Evolutionary conservation across 805 yeast species (phyloP), one percentile per base, ranked within the genome.

Genomic region (Zygoascus tannicola): DNA sequence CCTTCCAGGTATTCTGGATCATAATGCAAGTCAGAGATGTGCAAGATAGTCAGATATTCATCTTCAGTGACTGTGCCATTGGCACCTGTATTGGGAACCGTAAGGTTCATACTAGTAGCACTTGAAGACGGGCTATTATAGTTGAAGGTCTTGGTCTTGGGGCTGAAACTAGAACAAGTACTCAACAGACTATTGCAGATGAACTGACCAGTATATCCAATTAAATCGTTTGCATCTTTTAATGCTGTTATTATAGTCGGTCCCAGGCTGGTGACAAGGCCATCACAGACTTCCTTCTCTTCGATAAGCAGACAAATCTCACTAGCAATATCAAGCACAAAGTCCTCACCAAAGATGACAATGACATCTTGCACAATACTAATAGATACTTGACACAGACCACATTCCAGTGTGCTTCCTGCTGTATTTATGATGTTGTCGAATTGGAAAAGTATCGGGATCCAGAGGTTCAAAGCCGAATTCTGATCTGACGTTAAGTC

Each of bases 131-230:
- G 42, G 21, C 22, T 16, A 7, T 3, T 10, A 20, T 35, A 35
- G n/a, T 35, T 15, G 21, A 35, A 35, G n/a, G 38, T 35, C 4
- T 10, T 16, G 4, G n/a, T 12, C 18, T 20, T 19, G 15, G 42
- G 42, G 5, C 14, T 16, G 42, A 39, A 16, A n/a, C 8, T 8
- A 14, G 42, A 20, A 19, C 42, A 39, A 23, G 42, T 30, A 3
- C 15, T 2, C 26, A 39, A 23, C 22, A 39, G 12, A 18, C 33
- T 19, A 14, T 39, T 39, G 15, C 42, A 39, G 19, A 39, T 3
- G 15, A 39, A 22, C 26, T 39, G 26, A 14, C 42, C 42, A 16
- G 42, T 39, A 21, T 39, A 39, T 8, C 42, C 42, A 18, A 28
- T n/a, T 16, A 30, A 16, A 19, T 28, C 15, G 15, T 18, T 15